These are phyloP conservation scores for Agrostemma githago DNA, from an alignment of 148 eudicot species.

Conservation along the genomic window DNA sequence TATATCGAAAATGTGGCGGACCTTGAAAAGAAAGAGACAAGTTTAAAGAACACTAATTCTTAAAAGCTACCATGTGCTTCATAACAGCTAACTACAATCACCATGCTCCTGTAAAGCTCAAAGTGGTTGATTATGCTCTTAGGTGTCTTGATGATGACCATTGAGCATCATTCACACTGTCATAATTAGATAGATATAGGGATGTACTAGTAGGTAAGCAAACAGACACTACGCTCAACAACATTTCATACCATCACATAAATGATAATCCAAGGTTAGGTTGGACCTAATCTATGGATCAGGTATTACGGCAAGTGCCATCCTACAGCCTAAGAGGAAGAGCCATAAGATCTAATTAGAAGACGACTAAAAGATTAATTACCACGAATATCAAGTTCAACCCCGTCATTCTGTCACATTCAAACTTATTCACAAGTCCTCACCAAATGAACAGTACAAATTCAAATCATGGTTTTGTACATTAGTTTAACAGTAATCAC, in stretches of 20 bases:
- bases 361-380: not conserved
- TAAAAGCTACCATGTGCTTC: not conserved
- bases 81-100: not conserved
- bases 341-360: not conserved
- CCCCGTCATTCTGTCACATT: not conserved
- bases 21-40: not conserved
- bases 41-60: not conserved
- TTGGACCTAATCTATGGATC: slow-evolving; percentile 2
- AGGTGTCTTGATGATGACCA: slow-evolving; percentile 9
- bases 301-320: not conserved
- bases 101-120: not conserved
- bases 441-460: not conserved
- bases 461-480: not conserved
- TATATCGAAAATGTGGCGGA: not conserved
- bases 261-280: slow-evolving; percentile 16
- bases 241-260: not conserved
- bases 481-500: not conserved
- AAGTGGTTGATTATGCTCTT: slow-evolving; percentile 1
- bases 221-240: slow-evolving; percentile 17
- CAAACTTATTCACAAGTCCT: not conserved
- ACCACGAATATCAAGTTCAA: not conserved
- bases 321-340: slow-evolving; percentile 6
- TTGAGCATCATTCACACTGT: slow-evolving; percentile 1
- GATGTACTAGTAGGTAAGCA: slow-evolving; percentile 8
- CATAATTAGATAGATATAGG: slow-evolving; percentile 9